Base-by-base conservation (phyloP, 495 filamentous ascomycete genomes). In the Daldinia bambusicola region DNA sequence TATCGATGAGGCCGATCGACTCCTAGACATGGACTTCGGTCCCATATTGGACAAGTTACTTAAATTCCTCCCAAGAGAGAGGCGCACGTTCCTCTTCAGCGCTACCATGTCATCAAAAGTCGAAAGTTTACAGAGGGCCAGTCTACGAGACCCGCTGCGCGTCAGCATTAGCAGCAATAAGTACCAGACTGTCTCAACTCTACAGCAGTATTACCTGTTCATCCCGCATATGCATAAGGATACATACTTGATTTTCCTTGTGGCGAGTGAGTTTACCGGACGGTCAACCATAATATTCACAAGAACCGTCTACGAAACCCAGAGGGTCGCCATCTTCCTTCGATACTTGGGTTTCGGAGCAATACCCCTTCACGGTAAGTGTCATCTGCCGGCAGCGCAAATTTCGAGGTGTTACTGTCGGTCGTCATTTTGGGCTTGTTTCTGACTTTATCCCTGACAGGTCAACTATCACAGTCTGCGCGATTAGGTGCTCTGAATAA, bases 21-120 rank as follows among this genome's bases (percentile, higher is more conserved):
- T 99, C 0, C 86, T 99, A 0, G 95, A 98, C 75, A 89, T 97
- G 79, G 95, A 98, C 79, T 98, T 98, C 76, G 95, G 93, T 0
- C 92, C 93, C 3, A 89, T 95, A 22, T 84, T 98, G 10, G 93
- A 97, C 76, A 97, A 97, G 77, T 92, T 98, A 59, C 86, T 98
- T 36, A 94, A 94, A 78, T 91, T 97, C 32, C 84, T 98, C 6
- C 95, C 94, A 0, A 80, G 88, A n/a, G 90, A 94, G 57, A 84
- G 90, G 38, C 82, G 86, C 13, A 98, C 96, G 2, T 96, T 91
- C 74, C 89, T 99, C 20, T 99, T 98, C 84, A 94, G 91, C 5
- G 95, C 95, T 1, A 99, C 95, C 16, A 93, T 98, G 86, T 91
- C 87, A 69, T 92, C 89, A 16, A 97, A 98, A 75, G 91, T 99